Evolutionary conservation across 2,329 filamentous ascomycete genomes (phyloP).

Genomic region (Sphaerulina vaccinii): DNA sequence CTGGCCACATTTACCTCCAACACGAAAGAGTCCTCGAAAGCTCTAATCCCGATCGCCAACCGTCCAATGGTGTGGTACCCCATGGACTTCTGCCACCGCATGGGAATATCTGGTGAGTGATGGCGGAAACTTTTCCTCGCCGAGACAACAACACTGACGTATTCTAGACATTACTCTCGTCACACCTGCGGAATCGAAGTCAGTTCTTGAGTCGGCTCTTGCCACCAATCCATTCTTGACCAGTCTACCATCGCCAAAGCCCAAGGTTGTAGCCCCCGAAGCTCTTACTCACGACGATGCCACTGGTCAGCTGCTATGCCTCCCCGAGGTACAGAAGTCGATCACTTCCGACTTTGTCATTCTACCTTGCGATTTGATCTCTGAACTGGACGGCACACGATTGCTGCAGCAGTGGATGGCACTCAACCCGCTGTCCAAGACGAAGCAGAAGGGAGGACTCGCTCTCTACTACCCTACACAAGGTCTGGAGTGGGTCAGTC

Average conservation of each 20-base stretch:
- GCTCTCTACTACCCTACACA: slow-evolving; percentile 91
- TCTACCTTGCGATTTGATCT: slow-evolving; percentile 89
- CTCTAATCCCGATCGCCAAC: slow-evolving; percentile 78
- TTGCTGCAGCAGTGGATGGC: slow-evolving; percentile 92
- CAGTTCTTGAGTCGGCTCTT: slow-evolving; percentile 67
- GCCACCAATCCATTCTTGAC: slow-evolving; percentile 78
- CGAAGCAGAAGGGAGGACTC: slow-evolving; percentile 71
- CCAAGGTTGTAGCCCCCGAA: slow-evolving; percentile 72
- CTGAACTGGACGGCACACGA: slow-evolving; percentile 78
- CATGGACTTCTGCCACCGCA: slow-evolving; percentile 79
- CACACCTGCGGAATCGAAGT: slow-evolving; percentile 56
- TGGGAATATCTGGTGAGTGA: slow-evolving; percentile 66
- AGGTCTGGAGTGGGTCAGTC: slow-evolving; percentile 59
- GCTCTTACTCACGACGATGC: slow-evolving; percentile 79
- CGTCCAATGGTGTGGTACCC: slow-evolving; percentile 89
- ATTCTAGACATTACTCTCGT: slow-evolving; percentile 56
- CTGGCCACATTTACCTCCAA: slow-evolving; percentile 81
- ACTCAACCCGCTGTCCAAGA: slow-evolving; percentile 51
- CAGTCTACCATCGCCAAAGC: slow-evolving; percentile 67
- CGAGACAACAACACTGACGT: slow-evolving; percentile 1
- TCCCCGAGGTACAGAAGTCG: slow-evolving; percentile 75
- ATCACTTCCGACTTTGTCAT: slow-evolving; percentile 86
- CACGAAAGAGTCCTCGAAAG: slow-evolving; percentile 77
- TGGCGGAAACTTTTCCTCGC: not conserved
- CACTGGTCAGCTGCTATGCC: slow-evolving; percentile 81